Evolutionary conservation across 768 basidiomycete species (phyloP), one percentile per base, ranked within the genome.

Genomic region (Tephrocybe sp.): DNA sequence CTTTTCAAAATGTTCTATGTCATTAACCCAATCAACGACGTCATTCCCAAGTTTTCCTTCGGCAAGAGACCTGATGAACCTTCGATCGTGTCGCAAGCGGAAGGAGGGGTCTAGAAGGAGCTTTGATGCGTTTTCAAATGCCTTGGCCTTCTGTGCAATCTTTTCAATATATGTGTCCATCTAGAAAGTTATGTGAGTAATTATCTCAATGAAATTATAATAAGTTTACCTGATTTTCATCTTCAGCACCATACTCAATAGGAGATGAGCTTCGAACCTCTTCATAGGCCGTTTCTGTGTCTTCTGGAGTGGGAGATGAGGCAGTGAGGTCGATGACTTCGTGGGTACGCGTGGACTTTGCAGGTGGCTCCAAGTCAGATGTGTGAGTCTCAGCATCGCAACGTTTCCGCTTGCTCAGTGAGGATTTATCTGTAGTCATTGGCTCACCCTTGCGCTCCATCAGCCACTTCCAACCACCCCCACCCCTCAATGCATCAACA

Each of bases 1-100:
- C 16, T 40, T 41, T 40, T 62, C 60, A 39, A 42, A 45, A 19
- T 42, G 41, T 4, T 51, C 45, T 31, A 66, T 51, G 45, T 65
- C 61, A 16, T 46, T 32, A 9, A 60, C 57, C 32, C 61, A 46
- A 22, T 46, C 31, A 41, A 46, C 43, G 23, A 55, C 56, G 39
- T 59, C 56, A 30, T 35, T 41, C n/a, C 57, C 55, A 14, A 57
- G n/a, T 20, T 51, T 44, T 12, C 48, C 49, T 30, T 34, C 39
- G 14, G 44, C 48, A 13, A 57, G 35, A 22, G 52, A 58, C 20
- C 23, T 48, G 50, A 56, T 49, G 52, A 55, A 57, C 36, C 60
- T 51, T 5, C 7, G 40, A 45, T 60, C 16, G 35, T 36, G 35
- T 26, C 26, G 26, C 26, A 26, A 26, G 16, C 33, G 44, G 16